phyloP scores from a whole-genome alignment of 2,329 filamentous ascomycete genomes.

The Clonostachys sp. region DNA sequence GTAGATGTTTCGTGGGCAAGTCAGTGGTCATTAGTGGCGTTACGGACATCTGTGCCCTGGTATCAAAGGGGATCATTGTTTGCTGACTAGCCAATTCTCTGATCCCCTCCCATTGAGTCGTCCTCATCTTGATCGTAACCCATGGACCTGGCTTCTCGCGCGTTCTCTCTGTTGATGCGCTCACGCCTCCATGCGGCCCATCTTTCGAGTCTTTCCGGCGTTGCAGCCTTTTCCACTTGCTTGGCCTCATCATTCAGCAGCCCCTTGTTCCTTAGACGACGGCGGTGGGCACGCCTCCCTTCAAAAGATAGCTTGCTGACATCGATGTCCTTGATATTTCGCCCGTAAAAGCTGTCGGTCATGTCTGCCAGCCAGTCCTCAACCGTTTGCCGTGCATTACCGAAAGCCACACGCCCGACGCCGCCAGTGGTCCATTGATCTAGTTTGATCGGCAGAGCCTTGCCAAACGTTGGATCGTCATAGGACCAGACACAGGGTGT shows the following conservation, averaged over 20 bases:
- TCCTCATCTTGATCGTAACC: constrained; percentile 29
- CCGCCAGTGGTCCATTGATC: constrained; percentile 57
- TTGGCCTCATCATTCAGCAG: constrained; percentile 23
- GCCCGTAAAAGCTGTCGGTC: constrained; percentile 37
- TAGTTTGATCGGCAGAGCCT: constrained; percentile 55
- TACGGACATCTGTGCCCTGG: no score
- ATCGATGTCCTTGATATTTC: constrained; percentile 38
- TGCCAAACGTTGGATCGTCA: constrained; percentile 54
- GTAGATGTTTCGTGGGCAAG: no score
- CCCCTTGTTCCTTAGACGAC: constrained; percentile 45
- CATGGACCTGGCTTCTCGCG: constrained; percentile 29
- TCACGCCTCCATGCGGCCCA: constrained; percentile 39
- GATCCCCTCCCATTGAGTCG: constrained; percentile 17
- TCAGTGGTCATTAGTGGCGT: no score
- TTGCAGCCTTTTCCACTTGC: constrained; percentile 12
- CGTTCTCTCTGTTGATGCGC: constrained; percentile 31
- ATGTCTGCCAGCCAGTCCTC: constrained; percentile 43
- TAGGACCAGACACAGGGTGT: constrained; percentile 49
- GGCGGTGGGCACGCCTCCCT: constrained; percentile 40
- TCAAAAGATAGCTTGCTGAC: constrained; percentile 36
- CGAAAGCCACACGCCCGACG: constrained; percentile 31
- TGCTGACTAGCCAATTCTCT: constrained; percentile 13
- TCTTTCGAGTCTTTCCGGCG: constrained; percentile 33
- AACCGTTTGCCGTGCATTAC: constrained; percentile 33
- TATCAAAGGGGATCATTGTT: no score